Base-by-base conservation (phyloP, 192 early-diverging fungal genomes). In the Coemansia sp. region DNA sequence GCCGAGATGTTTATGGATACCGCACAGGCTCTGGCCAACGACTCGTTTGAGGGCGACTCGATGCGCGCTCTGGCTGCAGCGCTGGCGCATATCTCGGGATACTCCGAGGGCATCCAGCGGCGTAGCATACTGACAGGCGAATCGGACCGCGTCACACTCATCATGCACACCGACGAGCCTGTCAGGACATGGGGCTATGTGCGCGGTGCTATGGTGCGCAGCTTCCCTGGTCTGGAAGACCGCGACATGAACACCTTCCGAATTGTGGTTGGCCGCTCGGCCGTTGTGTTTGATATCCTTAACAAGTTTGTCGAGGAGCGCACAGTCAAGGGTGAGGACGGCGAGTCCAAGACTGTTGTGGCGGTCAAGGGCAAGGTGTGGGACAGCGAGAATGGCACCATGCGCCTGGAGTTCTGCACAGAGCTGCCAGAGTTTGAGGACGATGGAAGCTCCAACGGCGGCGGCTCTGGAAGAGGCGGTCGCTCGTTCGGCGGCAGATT, bases 31-130 rank as follows among this genome's bases (percentile, higher is more conserved):
- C 78, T 97, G 60, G 84, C 96, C 38, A 73, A 80, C 25, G 80
- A 86, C 30, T 73, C 84, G 55, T 90, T 86, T 66, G 72, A 82
- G 17, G 89, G 87, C 48, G 88, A 95, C 76, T 84, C 94, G 7
- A 79, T 89, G 50, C 83, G 91, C 22, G 93, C 94, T 6, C 74
- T 97, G 33, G 82, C 88, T 7, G 91, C 94, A 5, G 90, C 92
- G n/a, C 83, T 98, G 49, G 96, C 96, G 30, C 88, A 91, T 55
- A 90, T 97, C 48, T 88, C 91, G 50, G 90, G 92, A 63, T 96
- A 93, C 64, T 84, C 87, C 38, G 84, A 91, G 66, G 95, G 94
- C 51, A 85, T 97, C 56, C 84, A 90, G 58, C 79, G 84, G 17
- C 90, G 96, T 45, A 94, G 92, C 20, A 79, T 97, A 51, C 77